Conservation (phyloP, 2,329 filamentous ascomycete species). For the Cercospora sp. region DNA sequence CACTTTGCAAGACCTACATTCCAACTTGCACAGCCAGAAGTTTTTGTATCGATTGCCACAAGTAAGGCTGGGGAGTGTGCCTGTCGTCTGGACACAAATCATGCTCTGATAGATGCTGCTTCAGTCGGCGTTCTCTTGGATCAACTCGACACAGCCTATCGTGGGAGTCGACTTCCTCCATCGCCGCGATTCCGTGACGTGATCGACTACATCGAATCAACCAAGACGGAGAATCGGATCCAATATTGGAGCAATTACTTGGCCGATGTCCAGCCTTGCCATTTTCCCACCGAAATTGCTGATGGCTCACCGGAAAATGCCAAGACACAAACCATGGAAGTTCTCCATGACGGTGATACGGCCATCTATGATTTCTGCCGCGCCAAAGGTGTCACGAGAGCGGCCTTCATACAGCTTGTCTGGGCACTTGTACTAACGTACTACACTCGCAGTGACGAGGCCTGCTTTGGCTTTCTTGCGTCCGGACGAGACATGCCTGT, state of each 20-base stretch:
- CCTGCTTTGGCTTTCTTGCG: conserved; percentile 41
- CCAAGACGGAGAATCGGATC: background rate
- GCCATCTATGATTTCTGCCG: conserved; percentile 20
- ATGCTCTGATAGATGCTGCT: conserved; percentile 7
- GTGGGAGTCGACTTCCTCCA: background rate
- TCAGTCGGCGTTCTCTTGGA: conserved; percentile 1
- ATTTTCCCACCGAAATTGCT: conserved; percentile 38
- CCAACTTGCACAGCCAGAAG: conserved; percentile 10
- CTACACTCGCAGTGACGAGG: conserved; percentile 37
- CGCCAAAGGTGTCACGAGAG: conserved; percentile 1
- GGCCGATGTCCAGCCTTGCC: conserved; percentile 33
- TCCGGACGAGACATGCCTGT: conserved; percentile 41
- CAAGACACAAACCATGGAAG: conserved; percentile 32
- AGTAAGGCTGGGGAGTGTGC: background rate
- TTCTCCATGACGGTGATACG: conserved; percentile 22
- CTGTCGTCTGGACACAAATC: conserved; percentile 1
- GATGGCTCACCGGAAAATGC: conserved; percentile 26
- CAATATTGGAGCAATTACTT: conserved; percentile 41
- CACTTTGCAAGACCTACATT: conserved; percentile 28
- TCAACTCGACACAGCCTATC: background rate
- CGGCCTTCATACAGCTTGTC: conserved; percentile 37
- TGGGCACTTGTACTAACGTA: conserved; percentile 37
- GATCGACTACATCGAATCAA: background rate
- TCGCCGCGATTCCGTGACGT: background rate
- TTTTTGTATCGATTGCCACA: background rate